These are phyloP conservation scores for Colletotrichum australisinense DNA, from an alignment of 2,329 filamentous ascomycete genomes.

Conservation along the genomic window DNA sequence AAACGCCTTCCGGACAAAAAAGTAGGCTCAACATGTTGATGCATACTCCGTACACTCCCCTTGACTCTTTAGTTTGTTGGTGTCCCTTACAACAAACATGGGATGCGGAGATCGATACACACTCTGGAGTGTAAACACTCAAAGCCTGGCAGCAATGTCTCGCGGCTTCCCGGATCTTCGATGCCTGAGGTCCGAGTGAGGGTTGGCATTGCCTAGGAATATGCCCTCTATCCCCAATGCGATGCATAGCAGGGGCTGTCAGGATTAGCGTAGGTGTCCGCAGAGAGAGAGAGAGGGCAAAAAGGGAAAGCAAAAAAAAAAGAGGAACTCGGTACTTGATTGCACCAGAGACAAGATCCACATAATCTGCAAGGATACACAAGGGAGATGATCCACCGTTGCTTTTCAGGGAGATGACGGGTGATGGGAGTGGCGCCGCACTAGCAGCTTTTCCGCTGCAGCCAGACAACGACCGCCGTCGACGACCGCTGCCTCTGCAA, in stretches of 20 bases:
- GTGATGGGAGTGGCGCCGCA: constrained; percentile 36
- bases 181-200: constrained; percentile 24
- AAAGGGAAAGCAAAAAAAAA: not conserved
- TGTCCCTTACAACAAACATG: not conserved
- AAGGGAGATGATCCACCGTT: constrained; percentile 33
- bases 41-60: not conserved
- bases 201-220: not conserved
- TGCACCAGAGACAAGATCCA: constrained; percentile 24
- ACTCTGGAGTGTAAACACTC: constrained; percentile 1
- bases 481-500: not conserved
- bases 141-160: constrained; percentile 20
- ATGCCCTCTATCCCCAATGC: constrained; percentile 9
- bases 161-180: constrained; percentile 17
- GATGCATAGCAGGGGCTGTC: constrained; percentile 10
- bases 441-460: constrained; percentile 35
- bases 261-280: not conserved
- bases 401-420: constrained; percentile 37
- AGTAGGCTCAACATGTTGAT: not conserved
- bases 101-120: not conserved
- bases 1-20: not conserved
- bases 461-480: constrained; percentile 24
- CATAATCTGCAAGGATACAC: constrained; percentile 14
- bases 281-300: not conserved
- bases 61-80: not conserved
- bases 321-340: constrained; percentile 37